Conservation (phyloP, 2,329 filamentous ascomycete species). For the Magnaporthiopsis incrustans region DNA sequence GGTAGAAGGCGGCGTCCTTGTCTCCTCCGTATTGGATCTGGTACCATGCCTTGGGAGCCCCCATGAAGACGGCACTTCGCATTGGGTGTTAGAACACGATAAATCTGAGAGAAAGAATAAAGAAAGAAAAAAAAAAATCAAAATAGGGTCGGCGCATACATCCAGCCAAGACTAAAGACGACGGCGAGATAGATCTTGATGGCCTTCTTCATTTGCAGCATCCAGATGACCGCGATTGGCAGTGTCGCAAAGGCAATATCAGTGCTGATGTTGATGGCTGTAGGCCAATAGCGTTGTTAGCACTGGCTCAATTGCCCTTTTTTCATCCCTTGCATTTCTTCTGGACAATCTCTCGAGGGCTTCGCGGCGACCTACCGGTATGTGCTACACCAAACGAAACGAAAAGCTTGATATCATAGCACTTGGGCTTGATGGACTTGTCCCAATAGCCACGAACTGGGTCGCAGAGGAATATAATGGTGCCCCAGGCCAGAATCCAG, state of each 20-base stretch:
- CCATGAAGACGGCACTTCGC: constrained; percentile 2
- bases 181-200: constrained; percentile 3
- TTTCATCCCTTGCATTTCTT: no score
- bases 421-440: constrained; percentile 3
- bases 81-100: not conserved
- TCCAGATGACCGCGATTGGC: constrained; percentile 5
- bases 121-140: no score
- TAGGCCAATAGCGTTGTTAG: not conserved
- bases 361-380: not conserved
- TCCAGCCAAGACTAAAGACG: not conserved
- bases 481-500: constrained; percentile 2
- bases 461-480: constrained; percentile 4
- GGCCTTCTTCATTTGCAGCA: constrained; percentile 4
- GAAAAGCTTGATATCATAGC: constrained; percentile 3
- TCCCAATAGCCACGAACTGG: constrained; percentile 3
- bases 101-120: not conserved
- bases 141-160: not conserved
- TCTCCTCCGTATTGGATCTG: constrained; percentile 4
- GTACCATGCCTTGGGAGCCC: not conserved
- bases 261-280: constrained; percentile 2
- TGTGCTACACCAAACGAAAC: not conserved
- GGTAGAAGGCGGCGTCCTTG: not conserved
- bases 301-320: no score
- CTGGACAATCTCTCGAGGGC: no score
- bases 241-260: not conserved